These are phyloP conservation scores for Byssothecium circinans DNA, from an alignment of 2,329 filamentous ascomycete genomes.

Conservation along the genomic window DNA sequence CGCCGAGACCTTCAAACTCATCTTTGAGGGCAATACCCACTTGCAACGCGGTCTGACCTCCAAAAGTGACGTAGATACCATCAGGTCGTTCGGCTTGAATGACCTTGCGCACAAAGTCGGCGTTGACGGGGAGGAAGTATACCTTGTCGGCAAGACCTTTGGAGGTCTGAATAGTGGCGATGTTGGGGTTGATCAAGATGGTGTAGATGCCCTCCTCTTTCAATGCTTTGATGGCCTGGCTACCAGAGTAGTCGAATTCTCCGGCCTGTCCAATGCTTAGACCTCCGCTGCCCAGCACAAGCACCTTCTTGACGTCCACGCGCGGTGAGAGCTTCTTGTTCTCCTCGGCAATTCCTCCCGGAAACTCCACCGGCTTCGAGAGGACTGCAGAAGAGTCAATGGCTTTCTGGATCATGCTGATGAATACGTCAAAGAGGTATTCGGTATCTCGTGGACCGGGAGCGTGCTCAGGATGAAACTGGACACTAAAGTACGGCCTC, in stretches of 20 bases:
- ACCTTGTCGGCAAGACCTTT: slow-evolving; percentile 98
- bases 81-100: slow-evolving; percentile 93
- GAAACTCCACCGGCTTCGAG: slow-evolving; percentile 76
- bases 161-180: slow-evolving; percentile 97
- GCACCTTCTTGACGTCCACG: slow-evolving; percentile 88
- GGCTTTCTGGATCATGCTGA: slow-evolving; percentile 76
- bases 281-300: slow-evolving; percentile 91
- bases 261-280: slow-evolving; percentile 96
- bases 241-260: slow-evolving; percentile 98
- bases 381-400: slow-evolving; percentile 69
- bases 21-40: slow-evolving; percentile 98
- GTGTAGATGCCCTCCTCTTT: slow-evolving; percentile 99
- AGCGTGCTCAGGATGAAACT: slow-evolving; percentile 97
- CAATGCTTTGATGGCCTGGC: slow-evolving; percentile 95
- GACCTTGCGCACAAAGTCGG: slow-evolving; percentile 96
- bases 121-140: slow-evolving; percentile 95
- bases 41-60: slow-evolving; percentile 93
- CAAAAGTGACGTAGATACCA: slow-evolving; percentile 96
- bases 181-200: slow-evolving; percentile 97
- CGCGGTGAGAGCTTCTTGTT: slow-evolving; percentile 75
- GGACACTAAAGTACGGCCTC: slow-evolving; percentile 97
- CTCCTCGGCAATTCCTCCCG: slow-evolving; percentile 78
- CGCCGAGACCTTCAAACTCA: slow-evolving; percentile 88
- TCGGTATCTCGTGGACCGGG: slow-evolving; percentile 95
- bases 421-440: slow-evolving; percentile 95